These are phyloP conservation scores for Sanguinoderma infundibulare DNA, from an alignment of 1,284 basidiomycete genomes.

Conservation along the genomic window DNA sequence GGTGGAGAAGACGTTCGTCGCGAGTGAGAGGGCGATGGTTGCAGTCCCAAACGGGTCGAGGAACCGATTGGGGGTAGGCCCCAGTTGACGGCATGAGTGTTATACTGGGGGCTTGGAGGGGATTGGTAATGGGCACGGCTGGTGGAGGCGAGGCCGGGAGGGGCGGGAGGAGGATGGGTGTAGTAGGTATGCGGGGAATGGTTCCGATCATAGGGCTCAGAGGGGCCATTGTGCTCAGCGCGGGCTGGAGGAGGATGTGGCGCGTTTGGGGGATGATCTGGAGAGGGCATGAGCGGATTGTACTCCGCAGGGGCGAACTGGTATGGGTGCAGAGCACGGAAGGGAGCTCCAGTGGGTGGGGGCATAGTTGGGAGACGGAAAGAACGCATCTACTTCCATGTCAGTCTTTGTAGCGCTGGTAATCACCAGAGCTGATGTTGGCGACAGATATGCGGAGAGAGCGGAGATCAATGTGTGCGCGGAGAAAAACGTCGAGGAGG, in stretches of 20 bases:
- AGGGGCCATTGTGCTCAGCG: conserved; percentile 8
- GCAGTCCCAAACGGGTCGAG: too few relatives aligned
- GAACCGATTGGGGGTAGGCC: conserved; percentile 18
- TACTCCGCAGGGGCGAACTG: conserved; percentile 30
- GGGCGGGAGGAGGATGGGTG: conserved; percentile 36
- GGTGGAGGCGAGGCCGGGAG: conserved; percentile 20
- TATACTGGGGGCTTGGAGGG: conserved; percentile 22
- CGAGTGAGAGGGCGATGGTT: too few relatives aligned
- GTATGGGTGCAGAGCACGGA: conserved; percentile 28
- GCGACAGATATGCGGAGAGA: not conserved
- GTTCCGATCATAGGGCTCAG: conserved; percentile 27
- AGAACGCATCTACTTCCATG: conserved; percentile 37
- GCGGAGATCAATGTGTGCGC: not conserved
- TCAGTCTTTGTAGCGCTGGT: conserved; percentile 29
- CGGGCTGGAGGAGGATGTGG: conserved; percentile 10
- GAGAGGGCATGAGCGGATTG: conserved; percentile 27
- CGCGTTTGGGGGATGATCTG: conserved; percentile 26
- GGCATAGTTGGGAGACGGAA: conserved; percentile 31
- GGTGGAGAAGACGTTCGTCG: too few relatives aligned
- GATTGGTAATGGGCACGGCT: conserved; percentile 18
- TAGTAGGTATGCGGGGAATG: conserved; percentile 34
- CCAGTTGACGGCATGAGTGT: conserved; percentile 25
- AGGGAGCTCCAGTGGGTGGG: conserved; percentile 25
- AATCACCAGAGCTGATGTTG: conserved; percentile 27
- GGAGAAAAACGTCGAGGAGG: not conserved